Conservation (phyloP, 495 filamentous ascomycete genomes). For the Talaromyces nanjingensis region DNA sequence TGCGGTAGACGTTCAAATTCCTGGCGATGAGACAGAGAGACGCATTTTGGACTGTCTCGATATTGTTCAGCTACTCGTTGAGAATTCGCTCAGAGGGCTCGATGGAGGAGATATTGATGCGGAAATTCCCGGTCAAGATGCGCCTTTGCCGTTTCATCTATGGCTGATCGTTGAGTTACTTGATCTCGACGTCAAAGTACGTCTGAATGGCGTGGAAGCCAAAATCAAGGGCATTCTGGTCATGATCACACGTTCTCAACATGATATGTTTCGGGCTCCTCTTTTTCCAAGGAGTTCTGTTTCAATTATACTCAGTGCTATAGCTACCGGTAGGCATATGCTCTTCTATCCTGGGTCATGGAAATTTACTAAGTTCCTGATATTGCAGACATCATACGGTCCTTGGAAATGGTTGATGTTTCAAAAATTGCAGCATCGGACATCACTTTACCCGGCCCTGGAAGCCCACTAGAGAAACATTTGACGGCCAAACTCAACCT, state of each 20-base stretch:
- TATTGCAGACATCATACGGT: conserved; percentile 29
- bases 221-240: conserved; percentile 25
- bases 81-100: conserved; percentile 68
- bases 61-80: conserved; percentile 64
- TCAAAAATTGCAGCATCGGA: conserved; percentile 8
- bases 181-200: conserved; percentile 21
- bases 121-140: conserved; percentile 35
- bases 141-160: conserved; percentile 62
- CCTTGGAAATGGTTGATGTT: conserved; percentile 20
- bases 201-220: conserved; percentile 19
- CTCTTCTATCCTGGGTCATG: conserved; percentile 10
- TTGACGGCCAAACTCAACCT: conserved; percentile 26
- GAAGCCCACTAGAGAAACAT: conserved; percentile 25
- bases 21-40: conserved; percentile 31
- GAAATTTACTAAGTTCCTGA: not conserved
- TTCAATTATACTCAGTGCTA: conserved; percentile 28
- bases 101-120: conserved; percentile 40
- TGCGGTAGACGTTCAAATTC: not conserved
- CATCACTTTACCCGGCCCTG: conserved; percentile 19
- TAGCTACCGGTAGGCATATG: conserved; percentile 23
- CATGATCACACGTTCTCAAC: conserved; percentile 27
- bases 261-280: conserved; percentile 24
- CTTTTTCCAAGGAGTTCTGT: conserved; percentile 22
- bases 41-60: conserved; percentile 62
- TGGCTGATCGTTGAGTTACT: conserved; percentile 56